Evolutionary conservation across 352 stramenopile genomes (phyloP), one percentile per base, ranked within the genome.

Genomic region (Phytophthora kernoviae): DNA sequence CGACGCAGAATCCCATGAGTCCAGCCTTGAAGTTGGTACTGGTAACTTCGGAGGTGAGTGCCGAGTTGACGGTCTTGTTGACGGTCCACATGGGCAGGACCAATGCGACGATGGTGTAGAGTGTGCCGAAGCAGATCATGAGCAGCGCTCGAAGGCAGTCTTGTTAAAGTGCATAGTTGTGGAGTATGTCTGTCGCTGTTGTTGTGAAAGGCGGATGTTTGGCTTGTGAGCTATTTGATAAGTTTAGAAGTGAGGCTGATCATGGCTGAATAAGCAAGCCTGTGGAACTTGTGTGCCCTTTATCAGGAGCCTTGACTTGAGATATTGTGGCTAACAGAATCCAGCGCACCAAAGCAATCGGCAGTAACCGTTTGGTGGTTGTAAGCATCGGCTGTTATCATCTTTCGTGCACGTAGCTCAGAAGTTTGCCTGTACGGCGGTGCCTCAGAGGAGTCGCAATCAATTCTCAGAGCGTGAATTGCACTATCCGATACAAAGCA

Each of bases 1-100:
- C 72, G 45, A 79, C 82, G 59, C 75, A 81, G 60, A 62, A 63
- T 15, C 60, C 40, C 54, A 59, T 56, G 47, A 69, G 33, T 14
- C 54, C 47, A 6, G 61, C 47, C 20, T 64, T 64, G 36, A 65
- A 69, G 49, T 62, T 60, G 34, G 61, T 64, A 21, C 52, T 63
- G 33, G 40, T 17, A 17, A 69, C 40, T 20, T 64, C 34, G 36
- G 1, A 33, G 7, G 47, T 56, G 26, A 69, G 54, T 0, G 54
- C 54, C 1, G 54, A 17, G 55, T 69, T 69, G 41, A 69, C 54
- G 26, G 48, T 69, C 14, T 26, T 21, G 34, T 53, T 69, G 20
- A 6, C 43, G 14, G 34, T 65, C 54, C 47, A 64, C 46, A 69
- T 58, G 8, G 53, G 54, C 5, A 59, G 41, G 8, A 54, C 40